Percentiles rank a stretch among this genome's conserved stretches.
These are phyloP conservation scores for Termitomyces sp. DNA, from an alignment of 768 basidiomycete species.

Conservation along the genomic window DNA sequence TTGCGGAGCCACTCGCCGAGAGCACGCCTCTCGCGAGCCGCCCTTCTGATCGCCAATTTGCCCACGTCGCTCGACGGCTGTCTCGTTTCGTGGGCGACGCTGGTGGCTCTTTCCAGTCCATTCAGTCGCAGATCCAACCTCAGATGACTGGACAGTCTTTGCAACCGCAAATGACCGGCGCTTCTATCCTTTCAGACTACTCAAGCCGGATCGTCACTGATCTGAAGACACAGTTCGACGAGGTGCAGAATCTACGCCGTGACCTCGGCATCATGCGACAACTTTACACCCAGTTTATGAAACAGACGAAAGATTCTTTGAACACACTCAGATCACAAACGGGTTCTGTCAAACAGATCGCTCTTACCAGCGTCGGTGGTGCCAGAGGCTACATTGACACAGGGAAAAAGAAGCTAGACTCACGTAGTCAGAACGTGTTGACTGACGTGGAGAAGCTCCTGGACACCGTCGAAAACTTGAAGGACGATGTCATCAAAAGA, in stretches of 20 bases:
- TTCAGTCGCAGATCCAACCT: slow-evolving; percentile 35
- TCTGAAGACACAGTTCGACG: slow-evolving; percentile 90
- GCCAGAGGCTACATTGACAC: slow-evolving; percentile 85
- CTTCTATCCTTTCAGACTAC: slow-evolving; percentile 69
- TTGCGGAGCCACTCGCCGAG: slow-evolving; percentile 54
- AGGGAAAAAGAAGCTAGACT: slow-evolving; percentile 89
- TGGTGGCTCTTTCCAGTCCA: slow-evolving; percentile 18
- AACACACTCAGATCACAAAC: slow-evolving; percentile 77
- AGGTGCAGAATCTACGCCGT: slow-evolving; percentile 88
- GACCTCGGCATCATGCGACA: slow-evolving; percentile 94
- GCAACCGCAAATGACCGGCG: slow-evolving; percentile 69
- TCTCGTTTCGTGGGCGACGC: slow-evolving; percentile 61
- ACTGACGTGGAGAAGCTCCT: slow-evolving; percentile 92
- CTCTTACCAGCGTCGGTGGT: slow-evolving; percentile 76
- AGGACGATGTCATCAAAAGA: slow-evolving; percentile 87
- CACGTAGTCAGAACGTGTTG: slow-evolving; percentile 81
- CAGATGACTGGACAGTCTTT: slow-evolving; percentile 68
- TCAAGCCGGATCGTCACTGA: slow-evolving; percentile 71
- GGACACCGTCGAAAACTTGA: slow-evolving; percentile 83
- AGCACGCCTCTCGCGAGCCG: slow-evolving; percentile 59
- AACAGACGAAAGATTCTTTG: slow-evolving; percentile 84
- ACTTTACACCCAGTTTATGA: slow-evolving; percentile 91
- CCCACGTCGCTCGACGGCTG: slow-evolving; percentile 64
- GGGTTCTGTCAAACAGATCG: slow-evolving; percentile 81
- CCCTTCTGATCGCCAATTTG: slow-evolving; percentile 75